A percentile compares a stretch with the other conserved stretches of the same genome.
Evolutionary conservation across 148 eudicot species (phyloP).

Genomic region (Vaccinium vitisidaea): DNA sequence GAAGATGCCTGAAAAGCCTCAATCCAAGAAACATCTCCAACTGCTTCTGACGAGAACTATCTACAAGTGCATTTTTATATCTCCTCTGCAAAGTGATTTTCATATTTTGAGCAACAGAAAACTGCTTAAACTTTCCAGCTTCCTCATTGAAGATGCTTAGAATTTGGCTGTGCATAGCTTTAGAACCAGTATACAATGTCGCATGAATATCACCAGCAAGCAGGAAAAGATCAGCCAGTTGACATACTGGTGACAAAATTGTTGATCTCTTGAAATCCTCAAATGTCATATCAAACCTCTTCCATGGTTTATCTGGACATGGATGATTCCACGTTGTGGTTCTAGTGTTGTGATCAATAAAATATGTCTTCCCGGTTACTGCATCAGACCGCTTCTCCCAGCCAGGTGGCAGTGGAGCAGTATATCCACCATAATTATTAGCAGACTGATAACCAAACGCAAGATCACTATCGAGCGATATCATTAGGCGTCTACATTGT

Average conservation of each 20-base stretch:
- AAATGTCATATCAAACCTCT: slow-evolving; percentile 95
- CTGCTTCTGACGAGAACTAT: slow-evolving; percentile 97
- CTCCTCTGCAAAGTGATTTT: slow-evolving; percentile 89
- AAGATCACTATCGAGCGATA: slow-evolving; percentile 94
- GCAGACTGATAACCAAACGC: slow-evolving; percentile 63
- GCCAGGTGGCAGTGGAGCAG: slow-evolving; percentile 97
- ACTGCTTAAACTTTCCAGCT: slow-evolving; percentile 88
- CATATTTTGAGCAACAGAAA: slow-evolving; percentile 96
- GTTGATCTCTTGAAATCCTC: slow-evolving; percentile 95
- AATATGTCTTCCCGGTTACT: slow-evolving; percentile 91
- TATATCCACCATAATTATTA: slow-evolving; percentile 71
- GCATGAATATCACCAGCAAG: slow-evolving; percentile 97
- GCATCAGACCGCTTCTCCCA: slow-evolving; percentile 98
- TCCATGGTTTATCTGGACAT: slow-evolving; percentile 99
- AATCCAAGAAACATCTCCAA: slow-evolving; percentile 89
- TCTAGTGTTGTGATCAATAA: slow-evolving; percentile 94
- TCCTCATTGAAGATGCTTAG: slow-evolving; percentile 88
- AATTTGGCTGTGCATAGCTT: slow-evolving; percentile 99
- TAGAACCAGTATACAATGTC: slow-evolving; percentile 93
- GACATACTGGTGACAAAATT: slow-evolving; percentile 77
- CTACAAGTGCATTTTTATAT: slow-evolving; percentile 88
- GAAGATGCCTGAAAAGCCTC: slow-evolving; percentile 90
- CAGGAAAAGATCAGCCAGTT: slow-evolving; percentile 82
- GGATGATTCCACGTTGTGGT: slow-evolving; percentile 99
- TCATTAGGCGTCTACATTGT: slow-evolving; percentile 91